These are phyloP conservation scores for Pontederia crassipes DNA, from an alignment of 176 grass and related monocot genomes.

Conservation along the genomic window DNA sequence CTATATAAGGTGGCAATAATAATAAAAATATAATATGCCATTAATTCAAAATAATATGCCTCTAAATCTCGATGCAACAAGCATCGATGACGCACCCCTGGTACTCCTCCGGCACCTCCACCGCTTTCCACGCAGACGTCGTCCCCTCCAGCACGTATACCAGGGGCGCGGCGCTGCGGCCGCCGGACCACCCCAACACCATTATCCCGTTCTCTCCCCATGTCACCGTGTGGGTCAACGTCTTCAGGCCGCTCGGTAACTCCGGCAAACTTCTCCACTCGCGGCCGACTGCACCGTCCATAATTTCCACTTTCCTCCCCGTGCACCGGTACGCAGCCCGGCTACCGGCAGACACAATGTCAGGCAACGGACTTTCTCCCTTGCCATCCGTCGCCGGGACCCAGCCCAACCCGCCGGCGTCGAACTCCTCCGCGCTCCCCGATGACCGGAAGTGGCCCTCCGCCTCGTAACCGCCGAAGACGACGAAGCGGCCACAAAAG, in stretches of 20 bases:
- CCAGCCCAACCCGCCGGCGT: conserved; percentile 3
- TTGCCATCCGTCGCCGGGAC: background rate
- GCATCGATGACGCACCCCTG: too few species aligned
- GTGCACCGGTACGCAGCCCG: conserved; percentile 26
- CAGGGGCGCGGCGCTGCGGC: conserved; percentile 32
- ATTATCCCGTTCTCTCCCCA: conserved; percentile 26
- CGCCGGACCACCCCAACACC: conserved; percentile 39
- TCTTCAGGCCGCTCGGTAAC: conserved; percentile 43
- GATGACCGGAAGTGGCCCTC: conserved; percentile 47
- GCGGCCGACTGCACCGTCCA: background rate
- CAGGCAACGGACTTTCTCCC: background rate
- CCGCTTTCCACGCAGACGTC: too few species aligned
- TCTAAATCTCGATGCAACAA: too few species aligned
- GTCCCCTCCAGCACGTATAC: conserved; percentile 34
- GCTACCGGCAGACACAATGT: background rate
- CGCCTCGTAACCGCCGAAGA: conserved; percentile 63
- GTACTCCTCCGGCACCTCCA: too few species aligned
- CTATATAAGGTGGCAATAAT: too few species aligned
- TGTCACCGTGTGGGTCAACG: conserved; percentile 15
- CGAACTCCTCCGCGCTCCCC: conserved; percentile 16
- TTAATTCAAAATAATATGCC: too few species aligned
- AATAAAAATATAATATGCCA: too few species aligned
- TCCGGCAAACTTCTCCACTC: conserved; percentile 25
- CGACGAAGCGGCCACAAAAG: conserved; percentile 40
- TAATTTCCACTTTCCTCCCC: background rate